phyloP scores from a whole-genome alignment of 2,329 filamentous ascomycete species.

The Epichloe coenophiala region DNA sequence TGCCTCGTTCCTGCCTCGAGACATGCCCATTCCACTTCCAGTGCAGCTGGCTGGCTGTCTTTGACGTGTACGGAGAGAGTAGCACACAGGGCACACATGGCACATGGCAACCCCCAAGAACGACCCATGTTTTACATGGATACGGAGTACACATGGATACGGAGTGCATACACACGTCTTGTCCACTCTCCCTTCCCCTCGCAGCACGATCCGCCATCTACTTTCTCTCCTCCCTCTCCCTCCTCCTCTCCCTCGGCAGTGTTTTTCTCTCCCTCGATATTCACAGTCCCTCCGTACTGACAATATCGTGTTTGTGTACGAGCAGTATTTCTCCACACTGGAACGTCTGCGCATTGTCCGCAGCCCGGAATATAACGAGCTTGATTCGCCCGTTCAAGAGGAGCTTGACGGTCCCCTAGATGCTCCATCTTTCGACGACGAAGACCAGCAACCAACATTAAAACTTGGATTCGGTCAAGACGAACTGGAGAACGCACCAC shows the following conservation, averaged over 20 bases:
- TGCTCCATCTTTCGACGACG: conserved; percentile 5
- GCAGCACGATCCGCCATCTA: neutral
- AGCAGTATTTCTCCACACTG: conserved; percentile 58
- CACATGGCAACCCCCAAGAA: conserved; percentile 2
- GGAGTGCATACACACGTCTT: too few relatives aligned
- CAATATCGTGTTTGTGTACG: neutral
- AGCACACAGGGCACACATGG: neutral
- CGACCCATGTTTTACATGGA: neutral
- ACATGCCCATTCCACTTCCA: conserved; percentile 23
- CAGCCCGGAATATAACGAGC: conserved; percentile 18
- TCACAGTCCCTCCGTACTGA: conserved; percentile 1
- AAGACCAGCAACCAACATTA: conserved; percentile 1
- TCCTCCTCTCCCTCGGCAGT: neutral
- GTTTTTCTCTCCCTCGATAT: neutral
- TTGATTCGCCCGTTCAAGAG: conserved; percentile 13
- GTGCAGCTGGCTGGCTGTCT: conserved; percentile 3
- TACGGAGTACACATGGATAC: too few relatives aligned
- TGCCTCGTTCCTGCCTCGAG: conserved; percentile 26
- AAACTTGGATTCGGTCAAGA: conserved; percentile 7
- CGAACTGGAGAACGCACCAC: conserved; percentile 7
- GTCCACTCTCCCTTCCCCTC: neutral
- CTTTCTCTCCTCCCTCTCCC: neutral
- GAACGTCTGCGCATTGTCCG: conserved; percentile 57
- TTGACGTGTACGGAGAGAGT: neutral
- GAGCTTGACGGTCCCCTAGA: conserved; percentile 12